These are phyloP conservation scores for Akanthomyces uredinophilus DNA, from an alignment of 2,329 filamentous ascomycete species.

Conservation along the genomic window DNA sequence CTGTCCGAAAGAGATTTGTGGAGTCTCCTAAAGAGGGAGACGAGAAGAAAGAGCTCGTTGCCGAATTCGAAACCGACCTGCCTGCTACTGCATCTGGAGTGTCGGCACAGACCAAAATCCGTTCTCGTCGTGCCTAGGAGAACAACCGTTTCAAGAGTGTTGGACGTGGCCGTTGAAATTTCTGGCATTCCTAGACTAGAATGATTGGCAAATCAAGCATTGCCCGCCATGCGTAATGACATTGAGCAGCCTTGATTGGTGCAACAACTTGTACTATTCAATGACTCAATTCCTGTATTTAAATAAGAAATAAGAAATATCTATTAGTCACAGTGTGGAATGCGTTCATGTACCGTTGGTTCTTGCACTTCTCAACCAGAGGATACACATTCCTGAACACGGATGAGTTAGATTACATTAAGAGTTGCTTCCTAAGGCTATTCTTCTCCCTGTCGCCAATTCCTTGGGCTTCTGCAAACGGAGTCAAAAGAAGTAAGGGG, in stretches of 20 bases:
- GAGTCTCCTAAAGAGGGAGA: constrained; percentile 34
- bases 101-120: neutral
- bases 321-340: neutral
- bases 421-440: neutral
- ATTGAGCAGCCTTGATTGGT: neutral
- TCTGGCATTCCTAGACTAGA: too few relatives aligned
- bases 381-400: neutral
- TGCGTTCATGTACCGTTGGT: neutral
- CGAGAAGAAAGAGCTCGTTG: constrained; percentile 24
- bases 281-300: neutral
- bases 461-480: neutral
- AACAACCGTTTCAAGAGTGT: too few relatives aligned
- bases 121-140: constrained; percentile 8
- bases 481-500: neutral
- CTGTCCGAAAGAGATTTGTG: constrained; percentile 67
- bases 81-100: constrained; percentile 27
- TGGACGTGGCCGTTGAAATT: neutral
- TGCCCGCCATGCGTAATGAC: neutral
- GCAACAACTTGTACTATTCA: neutral
- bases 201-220: neutral
- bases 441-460: neutral
- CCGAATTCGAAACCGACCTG: constrained; percentile 26
- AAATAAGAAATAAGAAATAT: neutral
- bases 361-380: neutral
- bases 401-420: constrained; percentile 6